A percentile compares a stretch with the other conserved stretches of the same genome.
phyloP scores from a whole-genome alignment of 495 filamentous ascomycete genomes.

The Penicillium chermesinum region DNA sequence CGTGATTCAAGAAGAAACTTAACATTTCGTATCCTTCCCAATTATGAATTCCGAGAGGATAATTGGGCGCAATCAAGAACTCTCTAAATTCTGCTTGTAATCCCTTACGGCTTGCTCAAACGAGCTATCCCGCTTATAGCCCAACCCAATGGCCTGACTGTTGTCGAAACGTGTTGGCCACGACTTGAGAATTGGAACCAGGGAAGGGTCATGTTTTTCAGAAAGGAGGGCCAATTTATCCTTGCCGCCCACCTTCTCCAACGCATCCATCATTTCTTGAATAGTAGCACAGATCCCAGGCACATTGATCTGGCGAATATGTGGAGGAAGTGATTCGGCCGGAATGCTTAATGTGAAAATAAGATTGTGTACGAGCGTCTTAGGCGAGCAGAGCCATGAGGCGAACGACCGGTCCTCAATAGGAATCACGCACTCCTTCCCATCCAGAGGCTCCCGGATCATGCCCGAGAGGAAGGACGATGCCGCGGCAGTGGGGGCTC shows the following conservation, averaged over 20 bases:
- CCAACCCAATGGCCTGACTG: constrained; percentile 49
- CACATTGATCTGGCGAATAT: constrained; percentile 61
- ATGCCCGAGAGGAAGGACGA: constrained; percentile 67
- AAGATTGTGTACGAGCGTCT: constrained; percentile 59
- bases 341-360: constrained; percentile 52
- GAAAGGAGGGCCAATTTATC: constrained; percentile 56
- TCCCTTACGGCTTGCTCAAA: constrained; percentile 54
- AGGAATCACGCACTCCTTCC: constrained; percentile 58
- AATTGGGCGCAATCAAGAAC: too few species aligned
- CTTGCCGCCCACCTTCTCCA: constrained; percentile 61
- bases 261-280: constrained; percentile 66
- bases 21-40: too few species aligned
- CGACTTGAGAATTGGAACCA: constrained; percentile 60
- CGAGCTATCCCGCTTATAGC: constrained; percentile 50
- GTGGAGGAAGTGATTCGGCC: constrained; percentile 42
- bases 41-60: too few species aligned
- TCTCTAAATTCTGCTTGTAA: constrained; percentile 37
- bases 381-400: constrained; percentile 61
- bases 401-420: constrained; percentile 53
- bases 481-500: constrained; percentile 63
- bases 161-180: constrained; percentile 68
- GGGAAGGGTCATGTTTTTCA: constrained; percentile 54
- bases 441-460: constrained; percentile 55
- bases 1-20: too few species aligned
- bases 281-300: constrained; percentile 66